Base-by-base conservation (phyloP, 2,329 filamentous ascomycete genomes). In the Diaporthe helianthi region DNA sequence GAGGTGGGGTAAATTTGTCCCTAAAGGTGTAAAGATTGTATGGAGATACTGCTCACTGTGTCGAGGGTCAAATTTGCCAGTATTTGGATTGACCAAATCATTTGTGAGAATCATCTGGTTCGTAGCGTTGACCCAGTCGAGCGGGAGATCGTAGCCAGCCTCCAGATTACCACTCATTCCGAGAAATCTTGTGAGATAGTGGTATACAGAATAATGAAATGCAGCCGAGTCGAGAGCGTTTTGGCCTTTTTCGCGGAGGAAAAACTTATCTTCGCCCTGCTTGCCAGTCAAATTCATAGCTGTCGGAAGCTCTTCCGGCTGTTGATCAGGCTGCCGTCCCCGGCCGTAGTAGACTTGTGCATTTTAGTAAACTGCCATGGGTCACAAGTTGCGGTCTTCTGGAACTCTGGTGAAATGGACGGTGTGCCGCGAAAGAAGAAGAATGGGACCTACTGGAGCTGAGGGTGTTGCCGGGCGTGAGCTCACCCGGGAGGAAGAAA, bases 181-280 rank as follows among this genome's bases (percentile, higher is more conserved):
- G 17, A 90, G 78, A 70, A 90, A 89, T 24, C 88, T 81, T 54
- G 86, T 88, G 53, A 90, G 80, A n/a, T 83, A 85, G 63, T 88
- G 85, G 74, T 90, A 90, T n/a, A 86, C 81, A 1, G 86, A 86
- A 75, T 90, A 90, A 75, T 90, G 87, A 73, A 90, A 90, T 44
- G 87, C 88, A 29, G 84, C 86, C 5, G 81, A 83, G 72, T 90
- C 88, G 13, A 90, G 81, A 1, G 86, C 88, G 67, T 82, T 82
- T 63, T 85, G 78, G 2, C 83, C 85, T 44, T 81, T 73, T 15
- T 83, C 82, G 26, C 88, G 86, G 54, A 90, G 78, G 72, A 87
- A 89, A 58, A 82, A 81, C 26, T 79, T 76, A 17, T 80, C 74
- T 49, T 80, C 76, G 6, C 81, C 81, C 22, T 54, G 4, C 1